Evolutionary conservation across 805 yeast genomes (phyloP), one percentile per base, ranked within the genome.

Genomic region (Priceomyces carsonii): DNA sequence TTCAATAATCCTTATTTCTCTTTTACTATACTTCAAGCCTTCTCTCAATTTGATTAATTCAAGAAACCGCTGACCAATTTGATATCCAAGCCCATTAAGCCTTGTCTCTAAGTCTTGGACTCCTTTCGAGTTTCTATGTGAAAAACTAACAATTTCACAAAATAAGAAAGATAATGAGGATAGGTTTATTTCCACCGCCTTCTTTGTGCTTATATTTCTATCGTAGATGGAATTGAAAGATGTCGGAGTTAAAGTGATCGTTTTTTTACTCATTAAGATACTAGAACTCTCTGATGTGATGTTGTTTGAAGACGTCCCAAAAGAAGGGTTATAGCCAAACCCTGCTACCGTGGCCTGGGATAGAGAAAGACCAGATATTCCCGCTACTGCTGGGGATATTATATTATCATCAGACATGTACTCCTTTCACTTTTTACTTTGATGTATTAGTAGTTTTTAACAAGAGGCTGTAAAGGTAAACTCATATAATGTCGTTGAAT

Each of bases 11-110:
- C 74, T 73, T 7, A 73, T 68, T 44, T 83, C 90, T 42, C 95
- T 73, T 49, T 80, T 82, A 14, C 83, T 79, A 18, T 73, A 64
- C 46, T 57, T 73, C 34, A 58, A 50, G 21, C 89, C 86, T 36
- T 81, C 88, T 39, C 95, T 66, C 28, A 83, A 51, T 22, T 84
- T 79, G 6, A 78, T 67, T 42, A 88, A 65, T 53, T 88, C 95
- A 21, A 86, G 59, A 44, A 75, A 69, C 43, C 86, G 75, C 37
- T 78, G 75, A 2, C 96, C 96, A 25, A 88, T 75, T 25, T 79
- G 79, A 53, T 86, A 85, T 1, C 96, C 96, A 27, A 85, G 61
- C 8, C 80, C 76, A 54, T 83, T 86, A 32, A 87, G 68, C 35
- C 81, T 63, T 20, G 55, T 58, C 38, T 69, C 75, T 25, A 69